Base-by-base conservation (phyloP, 768 basidiomycete species). In the Lactarius psammicola region DNA sequence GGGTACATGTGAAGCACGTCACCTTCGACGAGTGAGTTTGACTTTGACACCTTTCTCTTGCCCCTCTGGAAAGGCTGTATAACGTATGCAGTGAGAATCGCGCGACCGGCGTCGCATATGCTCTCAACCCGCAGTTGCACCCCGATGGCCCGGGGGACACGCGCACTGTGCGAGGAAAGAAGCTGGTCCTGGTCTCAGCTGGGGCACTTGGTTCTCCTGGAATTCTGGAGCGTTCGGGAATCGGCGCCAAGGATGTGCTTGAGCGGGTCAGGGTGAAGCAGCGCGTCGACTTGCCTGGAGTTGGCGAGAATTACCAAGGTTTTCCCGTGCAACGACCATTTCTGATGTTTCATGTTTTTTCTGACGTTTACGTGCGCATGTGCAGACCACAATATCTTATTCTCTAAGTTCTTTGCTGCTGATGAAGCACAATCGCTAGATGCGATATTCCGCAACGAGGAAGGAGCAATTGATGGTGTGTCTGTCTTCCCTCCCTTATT, bases 221-320 rank as follows among this genome's bases (percentile, higher is more conserved):
- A 5, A 49, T 49, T 49, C 46, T 49, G 11, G 46, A 49, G 60
- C 71, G 79, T 4, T 78, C 78, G 15, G 80, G 80, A 40, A 75
- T 81, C 64, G 80, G 80, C 40, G 73, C 75, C 36, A 67, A 67
- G 36, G 65, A 59, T 0, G 63, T 75, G 40, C 68, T 80, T 11
- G 63, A 72, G 30, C 59, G 34, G 8, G 61, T 76, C 44, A 74
- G 74, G 15, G 75, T 81, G 63, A 59, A 71, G 20, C 71, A 72
- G 0, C n/a, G 76, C 2, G 72, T 78, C 2, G 75, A 81, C 56
- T 70, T 81, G 6, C 75, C 77, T 26, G 79, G 80, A 0, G 80
- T 82, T 2, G 81, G 81, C 10, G 76, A 79, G 61, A 78, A 80
- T 65, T 80, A 76, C 42, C 75, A 76, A 56, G 79, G 80, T 78